Evolutionary conservation across 2,329 filamentous ascomycete species (phyloP).

Genomic region (Cercospora sojina): DNA sequence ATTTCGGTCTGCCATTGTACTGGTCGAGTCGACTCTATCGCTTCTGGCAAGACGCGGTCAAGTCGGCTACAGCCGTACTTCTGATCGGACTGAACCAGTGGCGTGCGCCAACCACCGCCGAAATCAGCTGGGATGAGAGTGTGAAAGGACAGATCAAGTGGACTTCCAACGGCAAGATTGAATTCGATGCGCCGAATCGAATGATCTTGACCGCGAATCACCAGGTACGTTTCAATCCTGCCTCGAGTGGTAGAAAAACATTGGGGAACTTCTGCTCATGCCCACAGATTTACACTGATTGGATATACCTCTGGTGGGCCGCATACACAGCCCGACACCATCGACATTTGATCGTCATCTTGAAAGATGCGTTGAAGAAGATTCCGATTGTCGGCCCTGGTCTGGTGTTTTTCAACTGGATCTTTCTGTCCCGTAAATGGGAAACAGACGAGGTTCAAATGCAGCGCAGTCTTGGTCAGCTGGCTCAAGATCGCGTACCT

Average conservation of each 20-base stretch:
- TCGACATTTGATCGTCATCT: conserved; percentile 83
- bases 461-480: conserved; percentile 69
- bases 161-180: conserved; percentile 66
- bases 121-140: conserved; percentile 78
- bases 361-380: conserved; percentile 81
- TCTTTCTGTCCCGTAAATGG: conserved; percentile 93
- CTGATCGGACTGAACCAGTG: conserved; percentile 76
- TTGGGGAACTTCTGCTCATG: not conserved
- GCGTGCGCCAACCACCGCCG: conserved; percentile 77
- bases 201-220: conserved; percentile 83
- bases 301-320: conserved; percentile 92
- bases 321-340: conserved; percentile 68
- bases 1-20: conserved; percentile 11
- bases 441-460: conserved; percentile 72
- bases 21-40: conserved; percentile 3
- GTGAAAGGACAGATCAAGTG: conserved; percentile 71
- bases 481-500: conserved; percentile 60
- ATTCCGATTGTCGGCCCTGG: conserved; percentile 78
- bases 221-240: conserved; percentile 46
- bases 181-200: conserved; percentile 76
- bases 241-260: not conserved
- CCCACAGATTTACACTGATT: conserved; percentile 63
- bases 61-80: conserved; percentile 72
- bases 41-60: conserved; percentile 40
- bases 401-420: conserved; percentile 85